Evolutionary conservation across 2,329 filamentous ascomycete species (phyloP).

Genomic region (Botrytis porri): DNA sequence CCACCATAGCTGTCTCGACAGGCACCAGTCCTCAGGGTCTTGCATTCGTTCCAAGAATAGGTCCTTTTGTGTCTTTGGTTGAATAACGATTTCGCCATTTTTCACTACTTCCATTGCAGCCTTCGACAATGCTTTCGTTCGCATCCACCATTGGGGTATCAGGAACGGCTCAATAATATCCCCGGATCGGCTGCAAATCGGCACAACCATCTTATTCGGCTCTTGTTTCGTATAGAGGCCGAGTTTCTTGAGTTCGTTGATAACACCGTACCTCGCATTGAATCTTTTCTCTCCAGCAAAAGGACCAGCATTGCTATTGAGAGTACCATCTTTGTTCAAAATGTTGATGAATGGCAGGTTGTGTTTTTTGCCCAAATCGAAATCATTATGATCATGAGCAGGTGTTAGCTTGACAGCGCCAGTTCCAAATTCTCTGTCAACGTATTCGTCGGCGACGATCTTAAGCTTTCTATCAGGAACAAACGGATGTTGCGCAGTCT

Average conservation of each 20-base stretch:
- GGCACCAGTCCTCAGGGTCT: background rate
- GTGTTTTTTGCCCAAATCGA: background rate
- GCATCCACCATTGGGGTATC: background rate
- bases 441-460: background rate
- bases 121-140: background rate
- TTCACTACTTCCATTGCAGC: background rate
- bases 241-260: background rate
- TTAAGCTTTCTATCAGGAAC: background rate
- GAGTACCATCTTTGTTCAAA: background rate
- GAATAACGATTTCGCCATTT: background rate
- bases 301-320: background rate
- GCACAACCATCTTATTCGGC: background rate
- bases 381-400: background rate
- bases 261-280: background rate
- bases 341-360: background rate
- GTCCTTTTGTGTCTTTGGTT: background rate
- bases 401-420: background rate
- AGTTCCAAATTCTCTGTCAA: background rate
- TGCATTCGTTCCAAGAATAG: background rate
- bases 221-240: background rate
- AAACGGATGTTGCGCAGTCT: background rate
- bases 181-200: background rate
- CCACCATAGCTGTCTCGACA: background rate
- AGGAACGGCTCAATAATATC: background rate
- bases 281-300: background rate